These are phyloP conservation scores for Psidium guajava DNA, from an alignment of 345 rosid species.

Conservation along the genomic window DNA sequence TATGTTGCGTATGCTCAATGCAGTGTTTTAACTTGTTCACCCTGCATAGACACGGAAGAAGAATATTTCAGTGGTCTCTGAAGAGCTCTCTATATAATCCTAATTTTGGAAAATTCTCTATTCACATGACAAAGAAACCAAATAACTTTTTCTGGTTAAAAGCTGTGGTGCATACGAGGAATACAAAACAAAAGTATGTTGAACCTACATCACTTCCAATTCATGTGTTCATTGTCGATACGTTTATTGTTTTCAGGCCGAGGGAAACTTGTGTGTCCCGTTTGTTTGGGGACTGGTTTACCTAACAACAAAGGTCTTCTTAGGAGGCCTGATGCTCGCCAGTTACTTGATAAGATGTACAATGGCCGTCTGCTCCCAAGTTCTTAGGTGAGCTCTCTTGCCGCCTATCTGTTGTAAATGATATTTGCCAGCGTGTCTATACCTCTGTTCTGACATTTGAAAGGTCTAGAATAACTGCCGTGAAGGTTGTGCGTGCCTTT, in stretches of 20 bases:
- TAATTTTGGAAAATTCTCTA: neutral
- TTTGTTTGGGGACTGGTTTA: conserved; percentile 85
- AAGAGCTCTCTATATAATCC: neutral
- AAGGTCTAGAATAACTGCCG: neutral
- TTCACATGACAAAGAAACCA: neutral
- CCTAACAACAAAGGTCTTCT: conserved; percentile 92
- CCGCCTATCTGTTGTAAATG: neutral
- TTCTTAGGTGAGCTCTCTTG: conserved; percentile 28
- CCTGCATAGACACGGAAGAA: neutral
- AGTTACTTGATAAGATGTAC: conserved; percentile 89
- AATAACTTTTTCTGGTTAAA: neutral
- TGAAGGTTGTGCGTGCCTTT: neutral
- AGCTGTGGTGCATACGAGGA: neutral
- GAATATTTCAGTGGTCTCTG: neutral
- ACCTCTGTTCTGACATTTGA: neutral
- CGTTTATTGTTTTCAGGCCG: conserved; percentile 43
- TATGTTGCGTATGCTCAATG: neutral
- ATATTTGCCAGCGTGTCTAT: neutral
- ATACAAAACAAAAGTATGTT: neutral
- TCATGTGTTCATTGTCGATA: neutral
- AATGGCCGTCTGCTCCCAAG: conserved; percentile 73
- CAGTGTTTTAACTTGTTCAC: neutral
- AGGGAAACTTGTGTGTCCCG: conserved; percentile 90
- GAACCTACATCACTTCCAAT: neutral
- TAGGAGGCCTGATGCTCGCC: conserved; percentile 74